Evolutionary conservation across 192 early-diverging fungal genomes (phyloP).

Genomic region (Entomortierella lignicola): DNA sequence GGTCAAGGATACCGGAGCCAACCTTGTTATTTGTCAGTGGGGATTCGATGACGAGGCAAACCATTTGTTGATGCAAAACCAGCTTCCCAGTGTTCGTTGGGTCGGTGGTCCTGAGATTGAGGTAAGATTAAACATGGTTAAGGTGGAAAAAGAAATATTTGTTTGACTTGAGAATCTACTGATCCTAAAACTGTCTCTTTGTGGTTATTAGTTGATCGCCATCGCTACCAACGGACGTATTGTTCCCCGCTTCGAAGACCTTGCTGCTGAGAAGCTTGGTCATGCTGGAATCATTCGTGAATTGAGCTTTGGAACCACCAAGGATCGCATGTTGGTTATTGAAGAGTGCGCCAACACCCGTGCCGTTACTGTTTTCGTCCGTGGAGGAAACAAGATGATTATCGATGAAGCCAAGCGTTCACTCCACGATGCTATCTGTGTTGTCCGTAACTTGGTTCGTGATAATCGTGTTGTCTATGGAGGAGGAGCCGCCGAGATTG

Average conservation of each 20-base stretch:
- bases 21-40: conserved; percentile 99
- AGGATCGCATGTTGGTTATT: conserved; percentile 99
- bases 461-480: conserved; percentile 99
- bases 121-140: conserved; percentile 65
- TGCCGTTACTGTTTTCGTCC: conserved; percentile 96
- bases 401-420: conserved; percentile 99
- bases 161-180: neutral
- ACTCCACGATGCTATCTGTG: conserved; percentile 98
- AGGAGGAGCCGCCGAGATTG: conserved; percentile 98
- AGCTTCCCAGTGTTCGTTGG: conserved; percentile 98
- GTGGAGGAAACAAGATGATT: conserved; percentile 99
- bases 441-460: conserved; percentile 95
- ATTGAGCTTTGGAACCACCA: conserved; percentile 95
- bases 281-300: conserved; percentile 95
- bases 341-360: conserved; percentile 99
- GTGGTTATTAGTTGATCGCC: conserved; percentile 91
- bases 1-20: conserved; percentile 98
- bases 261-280: conserved; percentile 90
- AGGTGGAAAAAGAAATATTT: too few relatives aligned
- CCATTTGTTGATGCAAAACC: conserved; percentile 96
- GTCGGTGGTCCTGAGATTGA: conserved; percentile 99
- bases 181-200: neutral
- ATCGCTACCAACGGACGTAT: conserved; percentile 99
- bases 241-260: conserved; percentile 99
- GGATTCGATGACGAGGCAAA: conserved; percentile 99